These are phyloP conservation scores for Sporobolomyces roseus DNA, from an alignment of 768 basidiomycete species.

Conservation along the genomic window DNA sequence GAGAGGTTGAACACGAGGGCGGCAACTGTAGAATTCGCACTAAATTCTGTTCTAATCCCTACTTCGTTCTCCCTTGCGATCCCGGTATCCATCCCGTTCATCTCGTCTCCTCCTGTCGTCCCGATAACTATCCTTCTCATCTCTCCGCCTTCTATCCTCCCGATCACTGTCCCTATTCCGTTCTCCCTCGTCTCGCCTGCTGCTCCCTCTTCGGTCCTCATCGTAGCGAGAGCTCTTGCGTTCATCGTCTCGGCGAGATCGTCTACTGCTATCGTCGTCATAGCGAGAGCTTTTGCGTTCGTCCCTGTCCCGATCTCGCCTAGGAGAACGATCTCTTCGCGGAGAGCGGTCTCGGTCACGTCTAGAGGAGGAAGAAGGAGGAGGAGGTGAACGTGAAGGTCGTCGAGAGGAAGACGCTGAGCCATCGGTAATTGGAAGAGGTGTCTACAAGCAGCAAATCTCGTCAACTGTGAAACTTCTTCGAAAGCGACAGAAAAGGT, in stretches of 20 bases:
- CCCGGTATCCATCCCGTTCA: neutral
- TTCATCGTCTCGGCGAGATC: slow-evolving; percentile 40
- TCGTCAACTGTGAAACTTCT: neutral
- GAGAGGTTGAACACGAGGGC: too few species aligned
- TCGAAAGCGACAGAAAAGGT: too few species aligned
- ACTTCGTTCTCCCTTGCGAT: too few species aligned
- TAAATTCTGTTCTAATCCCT: neutral
- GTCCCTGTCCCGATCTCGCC: neutral
- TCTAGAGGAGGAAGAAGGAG: slow-evolving; percentile 39
- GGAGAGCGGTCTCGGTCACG: slow-evolving; percentile 20
- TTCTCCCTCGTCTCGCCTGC: neutral
- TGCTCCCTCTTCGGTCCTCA: neutral
- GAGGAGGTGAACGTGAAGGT: slow-evolving; percentile 48
- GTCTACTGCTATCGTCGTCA: slow-evolving; percentile 38
- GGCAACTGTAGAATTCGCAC: neutral
- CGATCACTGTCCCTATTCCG: neutral
- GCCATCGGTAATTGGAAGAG: slow-evolving; percentile 48
- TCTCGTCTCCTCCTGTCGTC: slow-evolving; percentile 29
- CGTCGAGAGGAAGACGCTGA: slow-evolving; percentile 54
- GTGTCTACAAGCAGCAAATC: slow-evolving; percentile 45
- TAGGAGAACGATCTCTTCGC: slow-evolving; percentile 14
- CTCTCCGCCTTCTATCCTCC: neutral
- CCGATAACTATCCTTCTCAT: slow-evolving; percentile 43
- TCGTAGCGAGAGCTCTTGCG: neutral
- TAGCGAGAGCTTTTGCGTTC: slow-evolving; percentile 31